Conservation (phyloP, 225 moss, liverwort and hornwort species). For the Physcomitrellopsis africana region DNA sequence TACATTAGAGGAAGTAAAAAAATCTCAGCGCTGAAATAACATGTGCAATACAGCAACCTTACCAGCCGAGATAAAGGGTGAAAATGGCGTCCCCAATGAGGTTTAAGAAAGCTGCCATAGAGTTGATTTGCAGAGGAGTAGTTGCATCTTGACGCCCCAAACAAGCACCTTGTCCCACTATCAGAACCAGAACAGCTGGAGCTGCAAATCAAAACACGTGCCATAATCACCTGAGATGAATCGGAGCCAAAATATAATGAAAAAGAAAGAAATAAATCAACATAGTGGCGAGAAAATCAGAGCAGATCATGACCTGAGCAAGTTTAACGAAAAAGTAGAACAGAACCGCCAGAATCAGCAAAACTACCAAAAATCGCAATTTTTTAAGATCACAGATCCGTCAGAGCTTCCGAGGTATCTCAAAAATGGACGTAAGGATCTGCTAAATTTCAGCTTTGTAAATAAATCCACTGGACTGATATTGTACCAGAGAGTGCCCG, state of each 20-base stretch:
- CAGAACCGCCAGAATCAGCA: not conserved
- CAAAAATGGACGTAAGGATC: not conserved
- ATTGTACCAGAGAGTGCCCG: constrained; percentile 74
- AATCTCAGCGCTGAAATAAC: not conserved
- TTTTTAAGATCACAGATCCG: not conserved
- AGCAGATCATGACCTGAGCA: not conserved
- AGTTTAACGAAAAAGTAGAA: not conserved
- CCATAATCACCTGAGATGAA: not conserved
- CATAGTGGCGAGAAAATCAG: not conserved
- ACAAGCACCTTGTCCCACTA: constrained; percentile 83
- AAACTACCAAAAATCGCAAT: not conserved
- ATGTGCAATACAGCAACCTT: not conserved
- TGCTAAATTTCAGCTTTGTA: not conserved
- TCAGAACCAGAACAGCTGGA: constrained; percentile 76
- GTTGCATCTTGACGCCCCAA: constrained; percentile 85
- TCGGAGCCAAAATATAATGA: not conserved
- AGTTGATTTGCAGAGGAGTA: constrained; percentile 69
- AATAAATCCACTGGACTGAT: not conserved
- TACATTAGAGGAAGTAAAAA: not conserved
- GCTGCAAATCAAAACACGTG: constrained; percentile 40
- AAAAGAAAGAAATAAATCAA: not conserved
- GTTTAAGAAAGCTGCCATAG: constrained; percentile 71
- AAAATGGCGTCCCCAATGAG: constrained; percentile 56
- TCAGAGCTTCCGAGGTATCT: constrained; percentile 6
- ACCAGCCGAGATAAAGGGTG: constrained; percentile 78